phyloP scores from a whole-genome alignment of 1,284 basidiomycete genomes.

The Leccinum ponderosum region DNA sequence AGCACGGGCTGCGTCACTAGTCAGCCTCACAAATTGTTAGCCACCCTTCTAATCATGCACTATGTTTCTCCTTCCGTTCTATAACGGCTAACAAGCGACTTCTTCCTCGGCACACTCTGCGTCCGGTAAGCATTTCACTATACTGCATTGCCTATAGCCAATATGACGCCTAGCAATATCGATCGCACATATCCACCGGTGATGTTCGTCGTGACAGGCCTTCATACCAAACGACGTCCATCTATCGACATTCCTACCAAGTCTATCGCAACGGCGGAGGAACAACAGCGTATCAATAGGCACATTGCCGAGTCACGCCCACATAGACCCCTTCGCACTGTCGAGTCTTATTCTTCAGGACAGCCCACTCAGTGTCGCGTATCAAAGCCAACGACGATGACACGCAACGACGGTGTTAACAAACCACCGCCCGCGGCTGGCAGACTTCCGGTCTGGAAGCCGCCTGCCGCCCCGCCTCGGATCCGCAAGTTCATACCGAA shows the following conservation, averaged over 20 bases:
- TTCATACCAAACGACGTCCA: slow-evolving; percentile 24
- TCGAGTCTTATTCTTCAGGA: not conserved
- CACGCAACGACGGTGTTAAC: slow-evolving; percentile 1
- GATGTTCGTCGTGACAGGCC: slow-evolving; percentile 29
- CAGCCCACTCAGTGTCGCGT: not conserved
- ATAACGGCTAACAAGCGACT: not conserved
- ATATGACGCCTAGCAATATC: slow-evolving; percentile 22
- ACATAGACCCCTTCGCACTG: not conserved
- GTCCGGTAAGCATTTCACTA: slow-evolving; percentile 13
- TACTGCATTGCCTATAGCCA: slow-evolving; percentile 7
- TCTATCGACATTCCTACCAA: not conserved
- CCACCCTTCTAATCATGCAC: slow-evolving; percentile 3
- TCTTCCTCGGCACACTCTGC: not conserved
- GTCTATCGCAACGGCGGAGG: not conserved
- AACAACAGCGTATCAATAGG: not conserved
- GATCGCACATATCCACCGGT: slow-evolving; percentile 1
- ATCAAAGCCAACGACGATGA: slow-evolving; percentile 6
- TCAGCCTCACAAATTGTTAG: slow-evolving; percentile 24
- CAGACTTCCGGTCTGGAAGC: slow-evolving; percentile 10
- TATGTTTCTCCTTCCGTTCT: not conserved
- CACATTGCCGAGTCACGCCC: not conserved
- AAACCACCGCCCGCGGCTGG: not conserved
- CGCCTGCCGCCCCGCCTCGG: not conserved
- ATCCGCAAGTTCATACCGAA: slow-evolving; percentile 25
- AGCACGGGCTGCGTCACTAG: not conserved